Conservation (phyloP, 805 yeast genomes). For the Yarrowia sp. region DNA sequence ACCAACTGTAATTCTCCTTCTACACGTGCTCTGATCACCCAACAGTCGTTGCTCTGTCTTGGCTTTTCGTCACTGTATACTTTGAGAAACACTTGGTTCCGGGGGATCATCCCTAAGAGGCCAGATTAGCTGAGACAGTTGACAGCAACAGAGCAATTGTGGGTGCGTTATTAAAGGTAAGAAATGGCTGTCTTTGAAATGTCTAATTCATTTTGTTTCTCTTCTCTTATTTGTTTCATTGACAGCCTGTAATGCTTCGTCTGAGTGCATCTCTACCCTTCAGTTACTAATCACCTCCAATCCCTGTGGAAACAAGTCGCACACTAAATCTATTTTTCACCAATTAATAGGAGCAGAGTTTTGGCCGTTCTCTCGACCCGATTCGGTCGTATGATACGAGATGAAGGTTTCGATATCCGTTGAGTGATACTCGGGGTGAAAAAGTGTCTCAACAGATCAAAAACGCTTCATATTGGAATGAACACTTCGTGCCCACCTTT, state of each 20-base stretch:
- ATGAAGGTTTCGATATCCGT: neutral
- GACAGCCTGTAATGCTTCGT: neutral
- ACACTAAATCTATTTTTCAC: neutral
- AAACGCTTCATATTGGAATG: no score
- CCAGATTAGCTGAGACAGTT: neutral
- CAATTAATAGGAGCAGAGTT: constrained; percentile 7
- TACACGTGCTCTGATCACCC: constrained; percentile 4
- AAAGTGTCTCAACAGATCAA: neutral
- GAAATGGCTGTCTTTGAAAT: neutral
- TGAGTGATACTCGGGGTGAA: neutral
- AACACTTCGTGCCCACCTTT: neutral
- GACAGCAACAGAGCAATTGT: neutral
- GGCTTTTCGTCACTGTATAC: neutral
- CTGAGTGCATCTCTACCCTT: no score
- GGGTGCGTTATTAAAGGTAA: no score
- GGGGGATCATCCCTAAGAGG: constrained; percentile 4
- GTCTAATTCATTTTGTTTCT: neutral
- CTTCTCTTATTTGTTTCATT: neutral
- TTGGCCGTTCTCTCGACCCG: neutral
- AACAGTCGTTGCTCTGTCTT: neutral
- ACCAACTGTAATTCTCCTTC: no score
- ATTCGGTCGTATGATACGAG: constrained; percentile 5
- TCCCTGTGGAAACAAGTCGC: no score
- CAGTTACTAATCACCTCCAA: no score
- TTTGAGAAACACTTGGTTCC: constrained; percentile 1